A percentile compares a stretch with the other conserved stretches of the same genome.
These are phyloP conservation scores for Angophora floribunda DNA, from an alignment of 345 rosid species.

Conservation along the genomic window DNA sequence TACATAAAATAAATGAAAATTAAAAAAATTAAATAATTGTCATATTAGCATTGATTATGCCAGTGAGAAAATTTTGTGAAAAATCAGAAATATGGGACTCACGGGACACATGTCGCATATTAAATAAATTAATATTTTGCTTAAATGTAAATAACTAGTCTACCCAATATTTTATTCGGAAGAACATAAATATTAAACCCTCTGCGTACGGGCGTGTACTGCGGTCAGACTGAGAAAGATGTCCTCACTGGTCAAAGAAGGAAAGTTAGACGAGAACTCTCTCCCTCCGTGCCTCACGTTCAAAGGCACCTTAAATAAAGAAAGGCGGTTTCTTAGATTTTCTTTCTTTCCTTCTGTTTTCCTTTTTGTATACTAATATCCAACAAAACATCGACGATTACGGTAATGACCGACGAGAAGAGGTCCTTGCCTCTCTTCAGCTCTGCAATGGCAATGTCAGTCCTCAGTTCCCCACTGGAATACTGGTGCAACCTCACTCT, in stretches of 20 bases:
- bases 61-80: no score
- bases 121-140: no score
- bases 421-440: conserved; percentile 1
- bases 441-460: background rate
- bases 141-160: no score
- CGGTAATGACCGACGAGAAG: background rate
- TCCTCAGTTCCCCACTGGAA: background rate
- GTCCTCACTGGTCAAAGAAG: background rate
- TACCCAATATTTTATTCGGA: no score
- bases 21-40: fast-evolving
- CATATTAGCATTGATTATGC: no score
- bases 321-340: background rate
- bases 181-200: background rate
- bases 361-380: no score
- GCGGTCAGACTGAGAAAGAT: background rate
- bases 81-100: no score
- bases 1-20: background rate
- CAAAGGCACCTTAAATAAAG: background rate
- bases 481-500: background rate
- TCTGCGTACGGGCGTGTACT: background rate
- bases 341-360: no score
- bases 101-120: no score
- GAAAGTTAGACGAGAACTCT: background rate
- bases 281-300: background rate
- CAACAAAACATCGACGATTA: background rate